A percentile compares a stretch with the other conserved stretches of the same genome.
These are phyloP conservation scores for Capsicum baccatum DNA, from an alignment of 257 asterid genomes.

Conservation along the genomic window DNA sequence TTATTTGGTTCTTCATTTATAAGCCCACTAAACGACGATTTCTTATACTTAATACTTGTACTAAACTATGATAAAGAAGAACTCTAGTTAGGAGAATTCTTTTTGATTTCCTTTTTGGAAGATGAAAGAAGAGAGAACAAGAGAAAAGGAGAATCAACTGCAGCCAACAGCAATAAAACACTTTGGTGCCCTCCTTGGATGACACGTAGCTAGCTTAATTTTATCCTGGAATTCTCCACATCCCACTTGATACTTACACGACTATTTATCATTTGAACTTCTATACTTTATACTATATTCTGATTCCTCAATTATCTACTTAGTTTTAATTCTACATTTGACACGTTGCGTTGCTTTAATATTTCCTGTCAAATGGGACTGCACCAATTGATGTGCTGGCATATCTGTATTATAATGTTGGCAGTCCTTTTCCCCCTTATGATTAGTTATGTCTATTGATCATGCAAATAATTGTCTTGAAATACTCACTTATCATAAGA, in stretches of 20 bases:
- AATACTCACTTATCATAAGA: not conserved
- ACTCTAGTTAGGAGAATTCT: not conserved
- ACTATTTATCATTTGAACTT: not conserved
- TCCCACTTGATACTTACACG: not conserved
- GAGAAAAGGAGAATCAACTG: slow-evolving; percentile 37
- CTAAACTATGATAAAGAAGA: not conserved
- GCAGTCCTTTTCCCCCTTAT: not conserved
- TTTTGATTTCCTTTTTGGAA: not conserved
- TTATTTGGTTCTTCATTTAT: no score
- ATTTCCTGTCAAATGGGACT: slow-evolving; percentile 19
- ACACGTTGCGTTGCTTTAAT: slow-evolving; percentile 25
- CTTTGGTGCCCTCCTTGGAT: not conserved
- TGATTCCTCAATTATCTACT: slow-evolving; percentile 20
- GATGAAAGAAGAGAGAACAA: slow-evolving; percentile 5
- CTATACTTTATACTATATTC: slow-evolving; percentile 10
- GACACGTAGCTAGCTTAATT: not conserved
- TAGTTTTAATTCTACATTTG: not conserved
- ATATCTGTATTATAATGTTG: not conserved
- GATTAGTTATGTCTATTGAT: slow-evolving; percentile 1
- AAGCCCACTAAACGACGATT: no score
- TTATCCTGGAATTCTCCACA: not conserved
- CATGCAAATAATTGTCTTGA: not conserved
- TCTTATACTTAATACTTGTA: no score
- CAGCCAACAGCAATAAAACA: slow-evolving; percentile 27
- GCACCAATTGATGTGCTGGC: not conserved